Conservation (phyloP, 78 protist species). For the Salpingoeca rosetta region DNA sequence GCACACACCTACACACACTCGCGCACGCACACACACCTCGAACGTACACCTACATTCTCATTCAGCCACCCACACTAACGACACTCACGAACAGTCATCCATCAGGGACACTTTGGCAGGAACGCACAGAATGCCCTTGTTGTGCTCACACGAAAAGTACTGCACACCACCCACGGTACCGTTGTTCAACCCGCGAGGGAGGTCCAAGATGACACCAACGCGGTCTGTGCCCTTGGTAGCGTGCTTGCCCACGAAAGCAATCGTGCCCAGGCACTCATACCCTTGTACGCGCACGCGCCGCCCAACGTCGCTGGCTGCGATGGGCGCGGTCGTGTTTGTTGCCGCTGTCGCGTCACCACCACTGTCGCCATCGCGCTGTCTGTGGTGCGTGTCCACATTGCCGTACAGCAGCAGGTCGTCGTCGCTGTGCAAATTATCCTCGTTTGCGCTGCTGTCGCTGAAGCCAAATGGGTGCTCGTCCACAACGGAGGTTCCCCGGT, state of each 20-base stretch:
- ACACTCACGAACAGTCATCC: too few relatives aligned
- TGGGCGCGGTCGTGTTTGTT: too few relatives aligned
- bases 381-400: too few relatives aligned
- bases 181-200: too few relatives aligned
- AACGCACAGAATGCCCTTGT: too few relatives aligned
- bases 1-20: constrained; percentile 1
- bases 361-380: too few relatives aligned
- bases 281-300: background rate
- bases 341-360: too few relatives aligned
- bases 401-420: too few relatives aligned
- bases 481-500: too few relatives aligned
- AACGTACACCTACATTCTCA: constrained; percentile 65
- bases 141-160: background rate
- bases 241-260: background rate
- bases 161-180: background rate
- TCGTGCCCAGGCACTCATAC: background rate
- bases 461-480: background rate
- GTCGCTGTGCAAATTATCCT: background rate
- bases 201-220: background rate
- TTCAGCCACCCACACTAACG: too few relatives aligned
- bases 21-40: background rate
- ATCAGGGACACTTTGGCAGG: too few relatives aligned
- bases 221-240: background rate
- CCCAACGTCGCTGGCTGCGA: too few relatives aligned
- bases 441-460: background rate